A percentile compares a stretch with the other conserved stretches of the same genome.
Conservation (phyloP, 805 yeast genomes). For the Lachancea meyersii region DNA sequence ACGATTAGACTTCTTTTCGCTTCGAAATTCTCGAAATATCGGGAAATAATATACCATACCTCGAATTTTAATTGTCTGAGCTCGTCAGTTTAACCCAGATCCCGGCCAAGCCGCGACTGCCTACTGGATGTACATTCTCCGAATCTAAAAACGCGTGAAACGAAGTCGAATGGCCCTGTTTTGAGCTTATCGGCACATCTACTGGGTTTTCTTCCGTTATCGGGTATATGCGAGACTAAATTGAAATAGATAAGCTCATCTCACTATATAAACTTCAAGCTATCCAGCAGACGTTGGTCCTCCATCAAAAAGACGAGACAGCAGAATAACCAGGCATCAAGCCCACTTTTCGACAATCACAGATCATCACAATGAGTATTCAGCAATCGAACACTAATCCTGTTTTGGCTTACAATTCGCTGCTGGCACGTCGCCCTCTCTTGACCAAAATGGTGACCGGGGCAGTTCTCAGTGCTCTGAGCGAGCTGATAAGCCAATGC, state of each 20-base stretch:
- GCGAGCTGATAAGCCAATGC: constrained; percentile 20
- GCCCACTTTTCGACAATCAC: neutral
- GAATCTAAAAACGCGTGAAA: too few relatives aligned
- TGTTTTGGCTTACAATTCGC: constrained; percentile 11
- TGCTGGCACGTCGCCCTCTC: constrained; percentile 14
- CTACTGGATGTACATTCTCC: too few relatives aligned
- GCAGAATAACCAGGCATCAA: neutral
- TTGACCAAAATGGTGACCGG: constrained; percentile 18
- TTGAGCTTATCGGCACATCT: neutral
- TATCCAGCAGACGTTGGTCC: neutral
- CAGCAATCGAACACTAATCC: neutral
- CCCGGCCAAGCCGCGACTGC: too few relatives aligned
- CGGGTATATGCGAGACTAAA: neutral
- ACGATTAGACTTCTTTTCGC: too few relatives aligned
- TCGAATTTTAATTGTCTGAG: too few relatives aligned
- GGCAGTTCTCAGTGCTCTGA: constrained; percentile 16
- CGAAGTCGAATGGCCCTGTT: neutral
- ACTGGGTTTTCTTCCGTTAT: neutral
- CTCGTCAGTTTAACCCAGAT: too few relatives aligned
- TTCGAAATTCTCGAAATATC: too few relatives aligned
- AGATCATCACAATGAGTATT: neutral
- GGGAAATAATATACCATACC: too few relatives aligned
- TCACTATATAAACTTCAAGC: neutral
- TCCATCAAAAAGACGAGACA: neutral
- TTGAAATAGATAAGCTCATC: neutral